Base-by-base conservation (phyloP, 495 filamentous ascomycete species). In the Bombardia bombarda region DNA sequence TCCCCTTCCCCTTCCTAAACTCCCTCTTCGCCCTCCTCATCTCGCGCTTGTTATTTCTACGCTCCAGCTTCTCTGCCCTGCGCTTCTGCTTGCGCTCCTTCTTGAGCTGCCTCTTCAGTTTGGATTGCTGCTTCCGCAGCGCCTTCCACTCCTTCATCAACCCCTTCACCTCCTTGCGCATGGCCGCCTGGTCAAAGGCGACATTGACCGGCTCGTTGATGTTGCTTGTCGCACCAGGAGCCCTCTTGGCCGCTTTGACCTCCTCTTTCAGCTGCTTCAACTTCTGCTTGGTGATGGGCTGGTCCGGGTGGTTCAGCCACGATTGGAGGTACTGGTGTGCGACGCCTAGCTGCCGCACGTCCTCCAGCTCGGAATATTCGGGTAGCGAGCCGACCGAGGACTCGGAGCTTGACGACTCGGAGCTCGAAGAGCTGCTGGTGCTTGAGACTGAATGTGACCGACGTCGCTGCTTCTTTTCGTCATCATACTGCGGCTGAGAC, bases 361-460 rank as follows among this genome's bases (percentile, higher is more conserved):
- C 66, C 8, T 50, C 50, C 0, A 75, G 57, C 31, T 67, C 60
- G 39, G 72, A 64, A 45, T 63, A 66, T 40, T 67, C 68, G 3
- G 69, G 68, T 8, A 73, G 66, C 26, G 66, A 69, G 20, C 63
- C 69, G 30, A 68, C 50, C 13, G 67, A 68, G 0, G 62, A 62
- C 25, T 55, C 3, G 7, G 54, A 54, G 24, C 47, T 55, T 12
- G 55, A 54, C 19, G 39, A 43, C n/a, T n/a, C 3, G 6, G 54
- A 54, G 28, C 47, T 55, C 13, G 55, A 54, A 14, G 39, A 43
- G 1, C 51, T 54, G 10, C 32, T 33, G 19, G 40, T 33, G 18
- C 40, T 42, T 0, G 41, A 43, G 2, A 25, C 21, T 7, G 41
- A 43, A 46, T 26, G 45, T 3, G 52, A 51, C 7, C 54, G 47